A percentile compares a stretch with the other conserved stretches of the same genome.
Evolutionary conservation across 805 yeast species (phyloP).

Genomic region (Lipomyces chichibuensis): DNA sequence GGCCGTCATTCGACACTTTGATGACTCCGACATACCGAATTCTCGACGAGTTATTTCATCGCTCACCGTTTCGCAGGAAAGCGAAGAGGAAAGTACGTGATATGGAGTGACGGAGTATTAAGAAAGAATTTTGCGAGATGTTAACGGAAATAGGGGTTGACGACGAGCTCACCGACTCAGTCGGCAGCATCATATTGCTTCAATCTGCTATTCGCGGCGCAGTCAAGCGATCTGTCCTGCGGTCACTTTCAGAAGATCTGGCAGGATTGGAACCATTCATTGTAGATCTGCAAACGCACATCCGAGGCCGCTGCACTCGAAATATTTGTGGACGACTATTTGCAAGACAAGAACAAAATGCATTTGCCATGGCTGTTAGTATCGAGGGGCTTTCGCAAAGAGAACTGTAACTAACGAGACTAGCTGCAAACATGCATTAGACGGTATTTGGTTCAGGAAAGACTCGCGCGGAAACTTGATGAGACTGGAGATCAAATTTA

Average conservation of each 20-base stretch:
- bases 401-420: not conserved
- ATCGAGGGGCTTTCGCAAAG: not conserved
- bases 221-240: constrained; percentile 18
- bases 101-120: not conserved
- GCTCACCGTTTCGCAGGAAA: constrained; percentile 8
- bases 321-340: not conserved
- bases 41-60: constrained; percentile 3
- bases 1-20: constrained; percentile 52
- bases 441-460: constrained; percentile 14
- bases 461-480: constrained; percentile 41
- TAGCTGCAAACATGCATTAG: constrained; percentile 21
- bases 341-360: not conserved
- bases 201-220: constrained; percentile 33
- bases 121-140: not conserved
- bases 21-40: constrained; percentile 36
- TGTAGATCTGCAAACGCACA: constrained; percentile 34
- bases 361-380: not conserved
- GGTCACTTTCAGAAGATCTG: constrained; percentile 15
- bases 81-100: constrained; percentile 20
- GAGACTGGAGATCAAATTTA: constrained; percentile 37
- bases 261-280: not conserved
- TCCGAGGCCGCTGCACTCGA: constrained; percentile 36
- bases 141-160: constrained; percentile 8
- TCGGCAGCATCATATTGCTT: constrained; percentile 9
- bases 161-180: constrained; percentile 9